Conservation (phyloP, 441 rosid genomes). For the Erodium moschatum region DNA sequence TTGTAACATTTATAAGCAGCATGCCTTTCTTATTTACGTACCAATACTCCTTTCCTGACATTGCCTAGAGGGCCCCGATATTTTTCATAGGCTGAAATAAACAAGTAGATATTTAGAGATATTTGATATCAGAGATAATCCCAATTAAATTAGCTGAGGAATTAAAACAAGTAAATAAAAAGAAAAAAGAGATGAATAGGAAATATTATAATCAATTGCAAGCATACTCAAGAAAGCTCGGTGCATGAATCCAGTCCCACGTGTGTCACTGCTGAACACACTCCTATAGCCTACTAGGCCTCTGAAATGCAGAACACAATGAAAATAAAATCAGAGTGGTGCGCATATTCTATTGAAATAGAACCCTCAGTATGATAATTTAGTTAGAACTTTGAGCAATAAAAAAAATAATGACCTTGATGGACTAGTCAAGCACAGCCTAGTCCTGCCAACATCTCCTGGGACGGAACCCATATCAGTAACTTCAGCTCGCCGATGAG, state of each 20-base stretch:
- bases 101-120: background rate
- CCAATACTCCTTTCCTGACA: conserved; percentile 97
- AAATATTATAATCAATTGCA: conserved; percentile 3
- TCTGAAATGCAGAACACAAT: conserved; percentile 31
- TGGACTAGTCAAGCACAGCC: conserved; percentile 78
- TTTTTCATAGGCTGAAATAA: conserved; percentile 63
- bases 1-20: background rate
- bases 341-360: too few relatives aligned
- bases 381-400: background rate
- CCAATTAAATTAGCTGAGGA: background rate
- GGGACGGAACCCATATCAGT: conserved; percentile 89
- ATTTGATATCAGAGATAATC: background rate
- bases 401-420: conserved; percentile 44
- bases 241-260: conserved; percentile 97
- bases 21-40: conserved; percentile 26
- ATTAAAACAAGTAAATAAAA: background rate
- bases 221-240: conserved; percentile 83
- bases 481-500: conserved; percentile 80
- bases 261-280: conserved; percentile 93
- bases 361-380: background rate
- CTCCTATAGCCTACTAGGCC: conserved; percentile 95
- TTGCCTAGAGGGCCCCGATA: conserved; percentile 81
- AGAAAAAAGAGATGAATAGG: background rate
- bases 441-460: conserved; percentile 77
- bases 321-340: background rate